Evolutionary conservation across 2,329 filamentous ascomycete genomes (phyloP).

Genomic region (Pseudogymnoascus sp.): DNA sequence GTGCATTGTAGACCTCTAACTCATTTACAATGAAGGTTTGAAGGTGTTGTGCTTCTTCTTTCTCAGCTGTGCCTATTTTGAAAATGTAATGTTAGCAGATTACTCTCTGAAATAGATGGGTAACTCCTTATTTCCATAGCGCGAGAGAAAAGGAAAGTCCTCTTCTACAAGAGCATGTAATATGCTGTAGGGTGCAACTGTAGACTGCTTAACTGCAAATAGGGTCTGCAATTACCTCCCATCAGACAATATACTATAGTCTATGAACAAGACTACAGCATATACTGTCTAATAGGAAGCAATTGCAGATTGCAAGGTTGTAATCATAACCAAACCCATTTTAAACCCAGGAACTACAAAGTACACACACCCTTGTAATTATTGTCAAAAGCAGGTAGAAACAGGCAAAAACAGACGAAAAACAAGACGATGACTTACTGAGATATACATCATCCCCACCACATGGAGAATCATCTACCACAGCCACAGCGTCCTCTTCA

Average conservation of each 20-base stretch:
- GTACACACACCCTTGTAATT: neutral
- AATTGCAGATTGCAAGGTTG: neutral
- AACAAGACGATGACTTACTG: neutral
- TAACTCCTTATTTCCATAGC: neutral
- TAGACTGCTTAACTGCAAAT: neutral
- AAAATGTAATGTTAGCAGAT: neutral
- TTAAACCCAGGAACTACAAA: neutral
- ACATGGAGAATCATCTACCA: neutral
- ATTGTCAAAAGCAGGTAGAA: neutral
- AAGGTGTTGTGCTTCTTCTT: neutral
- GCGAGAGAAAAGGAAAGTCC: neutral
- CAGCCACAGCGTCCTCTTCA: neutral
- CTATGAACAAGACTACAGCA: neutral
- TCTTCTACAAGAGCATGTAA: neutral
- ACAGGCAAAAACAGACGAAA: neutral
- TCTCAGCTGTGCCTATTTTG: neutral
- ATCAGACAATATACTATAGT: neutral
- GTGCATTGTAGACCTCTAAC: neutral
- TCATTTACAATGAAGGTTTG: neutral
- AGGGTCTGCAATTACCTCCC: neutral
- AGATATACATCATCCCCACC: neutral
- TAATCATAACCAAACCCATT: neutral
- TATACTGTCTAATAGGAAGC: neutral
- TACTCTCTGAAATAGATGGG: neutral
- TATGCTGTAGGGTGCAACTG: neutral